Conservation (phyloP, 2,329 filamentous ascomycete species). For the Sporothrix luriei region DNA sequence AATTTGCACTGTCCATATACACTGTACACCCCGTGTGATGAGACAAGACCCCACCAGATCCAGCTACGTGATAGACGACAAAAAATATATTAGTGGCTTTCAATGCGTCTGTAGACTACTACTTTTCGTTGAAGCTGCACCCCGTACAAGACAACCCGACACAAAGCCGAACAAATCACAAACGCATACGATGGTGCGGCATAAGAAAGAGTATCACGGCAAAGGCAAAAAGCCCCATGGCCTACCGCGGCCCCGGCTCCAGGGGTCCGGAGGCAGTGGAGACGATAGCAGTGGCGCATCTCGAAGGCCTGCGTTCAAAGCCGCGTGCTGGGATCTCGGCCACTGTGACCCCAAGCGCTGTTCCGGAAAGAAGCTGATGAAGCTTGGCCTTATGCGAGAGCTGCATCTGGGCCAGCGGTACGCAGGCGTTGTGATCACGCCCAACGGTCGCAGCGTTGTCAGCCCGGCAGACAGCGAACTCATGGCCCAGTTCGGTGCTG, state of each 20-base stretch:
- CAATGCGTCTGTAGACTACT: too few relatives aligned
- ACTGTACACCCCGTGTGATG: conserved; percentile 10
- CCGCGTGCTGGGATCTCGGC: conserved; percentile 95
- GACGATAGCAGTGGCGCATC: conserved; percentile 39
- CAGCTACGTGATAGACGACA: not conserved
- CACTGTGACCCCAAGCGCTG: conserved; percentile 98
- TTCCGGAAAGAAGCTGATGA: conserved; percentile 92
- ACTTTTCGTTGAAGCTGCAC: too few relatives aligned
- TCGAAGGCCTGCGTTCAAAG: conserved; percentile 68
- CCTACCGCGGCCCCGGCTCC: conserved; percentile 55
- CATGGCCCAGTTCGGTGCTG: conserved; percentile 85
- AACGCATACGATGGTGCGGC: conserved; percentile 72
- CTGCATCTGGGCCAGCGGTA: conserved; percentile 90
- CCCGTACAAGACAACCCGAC: not conserved
- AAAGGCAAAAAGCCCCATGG: conserved; percentile 73
- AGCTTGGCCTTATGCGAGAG: conserved; percentile 88
- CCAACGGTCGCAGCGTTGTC: conserved; percentile 84
- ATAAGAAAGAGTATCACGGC: conserved; percentile 84
- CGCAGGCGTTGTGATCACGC: conserved; percentile 88
- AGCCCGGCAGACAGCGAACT: conserved; percentile 80
- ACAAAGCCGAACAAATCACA: not conserved
- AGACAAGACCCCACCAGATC: conserved; percentile 4
- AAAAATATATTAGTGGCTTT: conserved; percentile 9
- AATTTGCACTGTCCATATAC: conserved; percentile 4
- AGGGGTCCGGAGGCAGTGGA: conserved; percentile 42